Conservation (phyloP, 1,139 yeast species). For the Blastobotrys arbuscula region DNA sequence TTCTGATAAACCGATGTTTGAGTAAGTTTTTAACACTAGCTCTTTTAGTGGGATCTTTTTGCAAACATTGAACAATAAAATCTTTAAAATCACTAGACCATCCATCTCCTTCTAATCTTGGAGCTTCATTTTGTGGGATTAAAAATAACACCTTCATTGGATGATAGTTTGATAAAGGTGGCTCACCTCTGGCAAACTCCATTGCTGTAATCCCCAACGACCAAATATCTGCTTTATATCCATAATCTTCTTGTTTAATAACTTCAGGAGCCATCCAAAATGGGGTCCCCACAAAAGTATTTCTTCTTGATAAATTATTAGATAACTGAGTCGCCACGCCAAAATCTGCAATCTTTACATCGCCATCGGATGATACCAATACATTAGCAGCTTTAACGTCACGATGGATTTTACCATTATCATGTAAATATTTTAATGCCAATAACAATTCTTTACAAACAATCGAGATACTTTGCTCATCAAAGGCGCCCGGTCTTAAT, state of each 20-base stretch:
- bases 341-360: conserved; percentile 91
- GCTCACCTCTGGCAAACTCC: conserved; percentile 76
- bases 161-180: conserved; percentile 67
- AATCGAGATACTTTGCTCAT: conserved; percentile 52
- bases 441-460: conserved; percentile 52
- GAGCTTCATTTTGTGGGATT: conserved; percentile 50
- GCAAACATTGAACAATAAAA: conserved; percentile 60
- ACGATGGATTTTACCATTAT: conserved; percentile 76
- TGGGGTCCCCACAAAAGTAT: conserved; percentile 97
- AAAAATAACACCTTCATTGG: conserved; percentile 75
- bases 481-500: conserved; percentile 52
- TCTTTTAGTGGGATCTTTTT: conserved; percentile 54
- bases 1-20: conserved; percentile 53
- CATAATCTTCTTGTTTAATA: conserved; percentile 79
- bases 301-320: conserved; percentile 66
- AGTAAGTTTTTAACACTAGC: conserved; percentile 55
- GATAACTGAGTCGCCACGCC: conserved; percentile 91
- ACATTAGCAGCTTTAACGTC: conserved; percentile 86
- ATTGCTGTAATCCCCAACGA: conserved; percentile 88
- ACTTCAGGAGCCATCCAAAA: conserved; percentile 99
- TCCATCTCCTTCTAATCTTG: conserved; percentile 40
- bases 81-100: conserved; percentile 49
- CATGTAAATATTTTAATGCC: conserved; percentile 68
- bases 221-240: conserved; percentile 91
- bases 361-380: conserved; percentile 58